phyloP scores from a whole-genome alignment of 75 land plant species.

The Azolla pinnata region DNA sequence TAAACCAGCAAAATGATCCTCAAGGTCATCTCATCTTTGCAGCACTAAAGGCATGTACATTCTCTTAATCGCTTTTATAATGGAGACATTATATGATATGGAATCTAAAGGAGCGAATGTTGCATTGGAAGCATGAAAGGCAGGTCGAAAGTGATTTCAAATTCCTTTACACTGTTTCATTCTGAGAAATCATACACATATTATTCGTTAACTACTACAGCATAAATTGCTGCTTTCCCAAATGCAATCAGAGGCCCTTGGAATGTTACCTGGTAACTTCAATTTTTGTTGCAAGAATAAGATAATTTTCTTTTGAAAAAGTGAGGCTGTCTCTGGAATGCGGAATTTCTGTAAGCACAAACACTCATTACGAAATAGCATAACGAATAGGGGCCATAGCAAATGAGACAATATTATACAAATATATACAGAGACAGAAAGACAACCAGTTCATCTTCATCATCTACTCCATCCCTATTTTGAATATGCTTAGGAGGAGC shows the following conservation, averaged over 20 bases:
- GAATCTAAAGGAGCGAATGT: no score
- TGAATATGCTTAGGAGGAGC: constrained; percentile 52
- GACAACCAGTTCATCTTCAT: constrained; percentile 67
- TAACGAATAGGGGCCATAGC: not conserved
- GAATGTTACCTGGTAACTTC: constrained; percentile 72
- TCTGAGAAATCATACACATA: no score
- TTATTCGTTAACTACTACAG: no score
- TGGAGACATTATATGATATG: no score
- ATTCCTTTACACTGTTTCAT: no score
- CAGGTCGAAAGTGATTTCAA: no score
- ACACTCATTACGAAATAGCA: not conserved
- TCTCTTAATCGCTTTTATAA: no score
- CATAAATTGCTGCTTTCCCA: no score
- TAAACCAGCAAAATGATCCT: no score
- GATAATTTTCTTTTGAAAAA: constrained; percentile 45
- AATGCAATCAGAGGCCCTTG: no score
- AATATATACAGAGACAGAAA: not conserved
- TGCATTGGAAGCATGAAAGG: not conserved
- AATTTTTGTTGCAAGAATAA: constrained; percentile 46
- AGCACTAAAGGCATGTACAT: no score
- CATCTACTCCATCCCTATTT: constrained; percentile 43
- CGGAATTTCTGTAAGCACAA: constrained; percentile 69
- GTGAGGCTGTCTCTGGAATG: constrained; percentile 50
- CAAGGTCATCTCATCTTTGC: no score
- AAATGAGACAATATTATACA: not conserved